These are phyloP conservation scores for Corrigiola litoralis DNA, from an alignment of 179 eudicot genomes.

Conservation along the genomic window DNA sequence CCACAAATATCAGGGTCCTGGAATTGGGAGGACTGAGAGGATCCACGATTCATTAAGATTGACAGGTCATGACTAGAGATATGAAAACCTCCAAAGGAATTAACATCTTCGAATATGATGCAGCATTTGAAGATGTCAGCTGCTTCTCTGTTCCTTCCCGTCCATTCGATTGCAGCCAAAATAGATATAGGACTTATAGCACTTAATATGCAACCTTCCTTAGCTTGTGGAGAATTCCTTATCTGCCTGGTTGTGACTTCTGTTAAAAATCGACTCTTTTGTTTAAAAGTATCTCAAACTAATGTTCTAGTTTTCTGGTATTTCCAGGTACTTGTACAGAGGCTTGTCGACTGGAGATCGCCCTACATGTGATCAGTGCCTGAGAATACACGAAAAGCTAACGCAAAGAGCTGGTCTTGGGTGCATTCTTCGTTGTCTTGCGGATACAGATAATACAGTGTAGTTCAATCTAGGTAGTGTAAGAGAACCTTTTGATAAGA, in stretches of 20 bases:
- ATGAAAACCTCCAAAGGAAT: not conserved
- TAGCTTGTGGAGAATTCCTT: not conserved
- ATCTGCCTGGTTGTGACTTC: not conserved
- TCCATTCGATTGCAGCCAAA: not conserved
- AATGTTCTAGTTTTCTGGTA: not conserved
- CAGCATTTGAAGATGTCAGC: not conserved
- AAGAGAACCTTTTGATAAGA: not conserved
- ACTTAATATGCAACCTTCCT: not conserved
- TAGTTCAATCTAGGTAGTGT: slow-evolving; percentile 14
- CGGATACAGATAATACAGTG: slow-evolving; percentile 77
- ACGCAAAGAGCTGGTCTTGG: slow-evolving; percentile 92
- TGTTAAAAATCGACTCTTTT: not conserved
- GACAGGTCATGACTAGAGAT: not conserved
- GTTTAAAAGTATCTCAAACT: not conserved
- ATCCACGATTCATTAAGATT: not conserved
- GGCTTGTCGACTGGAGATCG: slow-evolving; percentile 94
- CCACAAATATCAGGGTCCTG: too few species aligned
- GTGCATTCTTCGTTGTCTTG: slow-evolving; percentile 77
- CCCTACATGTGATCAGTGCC: slow-evolving; percentile 92
- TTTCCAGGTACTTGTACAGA: slow-evolving; percentile 74
- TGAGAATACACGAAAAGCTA: slow-evolving; percentile 79
- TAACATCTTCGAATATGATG: not conserved
- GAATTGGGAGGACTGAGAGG: not conserved
- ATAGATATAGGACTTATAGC: not conserved
- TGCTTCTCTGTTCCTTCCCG: not conserved